Evolutionary conservation across 2,329 filamentous ascomycete genomes (phyloP), one percentile per base, ranked within the genome.

Genomic region (Berkeleyomyces rouxiae): DNA sequence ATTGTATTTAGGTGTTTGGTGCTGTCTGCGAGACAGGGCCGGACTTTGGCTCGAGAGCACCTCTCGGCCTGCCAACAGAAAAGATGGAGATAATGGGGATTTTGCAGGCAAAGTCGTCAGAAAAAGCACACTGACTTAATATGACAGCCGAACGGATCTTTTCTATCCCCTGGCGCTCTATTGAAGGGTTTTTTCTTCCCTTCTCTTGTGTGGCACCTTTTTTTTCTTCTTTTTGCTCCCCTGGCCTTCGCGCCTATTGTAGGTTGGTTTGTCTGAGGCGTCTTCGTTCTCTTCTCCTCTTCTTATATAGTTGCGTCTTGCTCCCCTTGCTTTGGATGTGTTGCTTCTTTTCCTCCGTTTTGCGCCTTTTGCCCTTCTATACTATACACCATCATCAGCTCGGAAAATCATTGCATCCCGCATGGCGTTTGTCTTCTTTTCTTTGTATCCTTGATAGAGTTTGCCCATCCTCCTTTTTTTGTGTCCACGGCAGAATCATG

Each of bases 91-190:
- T 39, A n/a, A n/a, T 4, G 33, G 5, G 16, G 16, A 39, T 37
- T 39, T 31, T 9, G 16, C n/a, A 59, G 16, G 13, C 2, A 59
- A 59, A 47, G n/a, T 44, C 33, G 44, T 16, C 33, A 59, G 7
- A 39, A 53, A 37, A 55, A 55, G 39, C 51, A 39, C 51, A 47
- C 58, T 44, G 42, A 59, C 42, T 36, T 59, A 47, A 55, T 55
- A 55, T 39, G 33, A 36, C 23, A 40, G 16, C 36, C 47, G 37
- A 57, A 42, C 60, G 49, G 60, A 61, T 53, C 60, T 55, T 55
- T 61, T 61, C 55, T 13, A 23, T 61, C 23, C 60, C 49, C 60
- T 44, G 60, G 47, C 36, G 11, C 44, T 61, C 47, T 39, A 58
- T 46, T 39, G 13, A 7, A 51, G 10, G 46, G 58, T 53, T 51